phyloP scores from a whole-genome alignment of 371 early-diverging fungal species.

The Rhizopus delemar region DNA sequence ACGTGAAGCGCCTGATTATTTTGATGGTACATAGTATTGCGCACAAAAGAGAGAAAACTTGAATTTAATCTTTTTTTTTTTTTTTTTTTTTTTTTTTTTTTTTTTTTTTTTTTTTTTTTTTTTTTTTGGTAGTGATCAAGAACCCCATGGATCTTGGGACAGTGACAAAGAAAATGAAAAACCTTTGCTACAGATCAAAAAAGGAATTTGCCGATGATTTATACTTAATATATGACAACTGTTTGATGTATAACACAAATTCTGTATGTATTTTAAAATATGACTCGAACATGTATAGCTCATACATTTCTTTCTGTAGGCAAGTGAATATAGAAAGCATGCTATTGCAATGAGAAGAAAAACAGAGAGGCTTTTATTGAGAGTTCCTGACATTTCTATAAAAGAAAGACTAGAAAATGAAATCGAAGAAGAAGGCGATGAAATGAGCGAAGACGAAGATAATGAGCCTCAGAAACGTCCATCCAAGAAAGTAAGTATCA shows the following conservation, averaged over 20 bases:
- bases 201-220: slow-evolving; percentile 81
- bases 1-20: slow-evolving; percentile 95
- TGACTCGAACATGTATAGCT: too few relatives aligned
- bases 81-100: too few relatives aligned
- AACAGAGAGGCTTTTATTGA: slow-evolving; percentile 69
- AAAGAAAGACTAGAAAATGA: slow-evolving; percentile 63
- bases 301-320: slow-evolving; percentile 13
- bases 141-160: slow-evolving; percentile 95
- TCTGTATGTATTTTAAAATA: slow-evolving; percentile 31
- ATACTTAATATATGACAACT: slow-evolving; percentile 82
- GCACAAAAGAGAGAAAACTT: neutral
- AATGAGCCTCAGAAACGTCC: slow-evolving; percentile 31
- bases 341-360: slow-evolving; percentile 82
- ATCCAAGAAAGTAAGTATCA: slow-evolving; percentile 36
- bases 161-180: slow-evolving; percentile 80
- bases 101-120: too few relatives aligned
- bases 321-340: slow-evolving; percentile 81
- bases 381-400: slow-evolving; percentile 82
- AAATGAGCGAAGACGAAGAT: slow-evolving; percentile 51
- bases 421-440: slow-evolving; percentile 53
- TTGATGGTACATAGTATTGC: slow-evolving; percentile 56
- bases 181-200: slow-evolving; percentile 71
- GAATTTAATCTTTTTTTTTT: neutral
- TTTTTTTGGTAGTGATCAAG: slow-evolving; percentile 82
- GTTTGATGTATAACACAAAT: slow-evolving; percentile 77